phyloP scores from a whole-genome alignment of 2,329 filamentous ascomycete genomes.

The Neofusicoccum cordaticola region DNA sequence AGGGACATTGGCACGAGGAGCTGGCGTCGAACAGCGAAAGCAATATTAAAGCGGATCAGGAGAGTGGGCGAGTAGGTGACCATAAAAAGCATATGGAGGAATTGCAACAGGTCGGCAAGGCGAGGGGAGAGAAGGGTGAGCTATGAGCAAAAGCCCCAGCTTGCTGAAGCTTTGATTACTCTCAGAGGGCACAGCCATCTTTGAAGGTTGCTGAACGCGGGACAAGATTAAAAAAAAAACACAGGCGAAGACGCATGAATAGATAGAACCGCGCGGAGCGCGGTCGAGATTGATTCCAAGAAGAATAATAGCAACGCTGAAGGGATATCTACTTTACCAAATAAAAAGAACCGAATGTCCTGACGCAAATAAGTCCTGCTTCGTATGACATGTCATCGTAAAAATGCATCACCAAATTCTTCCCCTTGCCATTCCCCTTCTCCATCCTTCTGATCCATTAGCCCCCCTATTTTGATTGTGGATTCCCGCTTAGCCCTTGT shows the following conservation, averaged over 20 bases:
- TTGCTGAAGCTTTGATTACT: background rate
- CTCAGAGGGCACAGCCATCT: too few relatives aligned
- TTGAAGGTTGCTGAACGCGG: too few relatives aligned
- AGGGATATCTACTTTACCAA: constrained; percentile 2
- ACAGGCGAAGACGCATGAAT: too few relatives aligned
- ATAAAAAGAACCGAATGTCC: constrained; percentile 5
- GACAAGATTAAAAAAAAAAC: too few relatives aligned
- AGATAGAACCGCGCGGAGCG: too few relatives aligned
- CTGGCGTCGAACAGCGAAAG: constrained; percentile 41
- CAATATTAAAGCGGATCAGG: constrained; percentile 36
- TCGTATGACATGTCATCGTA: constrained; percentile 1
- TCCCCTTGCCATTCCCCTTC: background rate
- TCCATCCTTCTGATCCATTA: background rate
- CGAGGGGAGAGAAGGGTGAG: constrained; percentile 38
- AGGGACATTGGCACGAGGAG: constrained; percentile 44
- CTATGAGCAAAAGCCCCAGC: background rate
- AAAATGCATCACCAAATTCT: background rate
- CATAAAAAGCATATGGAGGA: constrained; percentile 44
- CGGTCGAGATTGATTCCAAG: background rate
- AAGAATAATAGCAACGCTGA: background rate
- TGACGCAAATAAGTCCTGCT: background rate
- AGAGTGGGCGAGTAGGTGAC: constrained; percentile 35
- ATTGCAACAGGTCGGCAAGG: constrained; percentile 42
- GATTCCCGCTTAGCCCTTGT: background rate
- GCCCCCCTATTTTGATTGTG: background rate